Evolutionary conservation across 805 yeast genomes (phyloP), one percentile per base, ranked within the genome.

Genomic region (Maudiozyma barnettii): DNA sequence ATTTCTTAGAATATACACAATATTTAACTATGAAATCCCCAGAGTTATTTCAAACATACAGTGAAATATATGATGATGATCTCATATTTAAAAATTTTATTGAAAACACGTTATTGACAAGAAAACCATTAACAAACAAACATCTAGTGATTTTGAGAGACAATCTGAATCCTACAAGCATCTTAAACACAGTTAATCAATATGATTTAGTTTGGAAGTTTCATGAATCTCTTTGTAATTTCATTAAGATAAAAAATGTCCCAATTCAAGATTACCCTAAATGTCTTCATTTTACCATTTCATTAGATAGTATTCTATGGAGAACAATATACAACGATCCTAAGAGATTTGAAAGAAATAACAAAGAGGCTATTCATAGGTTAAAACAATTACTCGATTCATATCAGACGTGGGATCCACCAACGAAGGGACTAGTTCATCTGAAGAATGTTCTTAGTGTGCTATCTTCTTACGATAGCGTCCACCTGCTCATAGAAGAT

Each of bases 181-280:
- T 64, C 19, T 55, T 51, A 31, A 57, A 56, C 49, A 51, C 59
- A 1, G 61, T 58, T 14, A 68, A 68, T 45, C 69, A 64, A 45
- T 70, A 67, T 47, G 69, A 70, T 46, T 49, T 71, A 40, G 69
- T 71, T 1, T 71, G 75, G 75, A 66, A 67, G 18, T 54, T 71
- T 2, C 73, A 70, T 50, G 73, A 69, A 18, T 65, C 65, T 20
- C 45, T 69, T 14, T 61, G 68, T 7, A 61, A 59, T 8, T 68
- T 65, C 50, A 60, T 64, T 33, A 56, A 48, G 10, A 45, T 69
- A 13, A 59, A 59, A 43, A 67, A 67, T 47, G 50, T 70, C 12
- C 65, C 69, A 0, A 49, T 55, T 1, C 56, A 55, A 36, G 49
- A 42, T 8, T 41, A 36, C 10, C 51, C 53, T 5, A 45, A 49